Percentiles rank a stretch among this genome's conserved stretches.
These are phyloP conservation scores for Annulohypoxylon maeteangense DNA, from an alignment of 495 filamentous ascomycete genomes.

Conservation along the genomic window DNA sequence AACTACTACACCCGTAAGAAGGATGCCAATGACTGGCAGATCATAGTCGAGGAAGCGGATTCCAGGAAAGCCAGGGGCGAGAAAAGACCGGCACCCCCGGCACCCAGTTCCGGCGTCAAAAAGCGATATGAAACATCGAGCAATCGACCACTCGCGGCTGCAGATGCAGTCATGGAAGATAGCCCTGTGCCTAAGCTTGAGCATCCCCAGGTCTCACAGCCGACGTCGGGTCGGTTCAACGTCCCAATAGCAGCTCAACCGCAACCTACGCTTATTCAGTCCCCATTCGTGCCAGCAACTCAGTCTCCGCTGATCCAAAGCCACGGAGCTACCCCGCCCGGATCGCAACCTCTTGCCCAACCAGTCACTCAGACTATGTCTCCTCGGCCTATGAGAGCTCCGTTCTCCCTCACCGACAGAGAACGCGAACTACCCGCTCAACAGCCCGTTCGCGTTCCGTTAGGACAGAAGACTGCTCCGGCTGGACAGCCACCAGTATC, in stretches of 20 bases:
- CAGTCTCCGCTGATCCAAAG: conserved; percentile 35
- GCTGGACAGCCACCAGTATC: conserved; percentile 36
- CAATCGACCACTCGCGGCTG: conserved; percentile 64
- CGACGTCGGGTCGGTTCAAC: conserved; percentile 53
- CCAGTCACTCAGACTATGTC: conserved; percentile 53
- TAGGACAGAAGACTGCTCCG: conserved; percentile 40
- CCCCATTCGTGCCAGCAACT: conserved; percentile 38
- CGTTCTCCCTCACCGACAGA: conserved; percentile 45
- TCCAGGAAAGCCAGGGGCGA: conserved; percentile 74
- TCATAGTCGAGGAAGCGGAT: conserved; percentile 76
- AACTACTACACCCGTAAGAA: conserved; percentile 87
- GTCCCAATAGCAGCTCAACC: conserved; percentile 54
- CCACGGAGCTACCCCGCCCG: conserved; percentile 42
- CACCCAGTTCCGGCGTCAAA: conserved; percentile 61
- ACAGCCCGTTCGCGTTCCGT: conserved; percentile 37
- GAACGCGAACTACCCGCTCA: conserved; percentile 45
- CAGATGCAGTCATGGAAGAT: conserved; percentile 68
- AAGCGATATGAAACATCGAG: conserved; percentile 62
- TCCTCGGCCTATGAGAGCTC: conserved; percentile 53
- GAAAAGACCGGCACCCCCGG: conserved; percentile 74
- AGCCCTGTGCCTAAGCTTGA: conserved; percentile 59
- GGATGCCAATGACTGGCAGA: conserved; percentile 77
- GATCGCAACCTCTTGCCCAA: conserved; percentile 43
- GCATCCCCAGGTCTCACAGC: conserved; percentile 43
- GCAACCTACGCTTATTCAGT: conserved; percentile 42